Evolutionary conservation across 495 filamentous ascomycete genomes (phyloP), one percentile per base, ranked within the genome.

Genomic region (Xylaria venustula): DNA sequence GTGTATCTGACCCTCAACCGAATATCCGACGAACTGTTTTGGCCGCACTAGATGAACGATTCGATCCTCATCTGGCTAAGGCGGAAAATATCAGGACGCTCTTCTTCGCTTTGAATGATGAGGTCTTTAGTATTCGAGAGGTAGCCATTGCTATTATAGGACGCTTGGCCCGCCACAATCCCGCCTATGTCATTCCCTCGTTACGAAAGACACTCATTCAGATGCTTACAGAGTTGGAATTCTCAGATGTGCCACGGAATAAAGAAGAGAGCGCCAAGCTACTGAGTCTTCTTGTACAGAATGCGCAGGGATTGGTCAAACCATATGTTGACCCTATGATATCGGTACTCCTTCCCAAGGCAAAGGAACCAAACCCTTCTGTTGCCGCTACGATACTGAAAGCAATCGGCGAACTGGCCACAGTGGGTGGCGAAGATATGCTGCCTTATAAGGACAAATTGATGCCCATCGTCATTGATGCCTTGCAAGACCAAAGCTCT

Each of bases 251-350:
- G 36, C 82, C 93, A 41, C 87, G 90, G 32, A 93, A 91, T 71
- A 97, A 97, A 66, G 93, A 98, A 75, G 92, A 99, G 72, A 95
- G 91, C 67, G 91, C 94, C 14, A 91, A 89, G 69, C 83, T 99
- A 8, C 91, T 99, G 58, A 93, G 92, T 64, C 81, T 97, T 48
- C 87, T 98, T 23, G 92, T 97, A 25, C 87, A 89, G 56, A 93
- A 96, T 64, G 92, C 93, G 5, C 91, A 93, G 48, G 89, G 88
- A 41, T 79, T 98, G 22, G 94, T 97, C 68, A 91, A 91, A 66
- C 92, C 93, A 6, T 97, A 97, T 71, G 94, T 97, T 50, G 92
- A 94, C 65, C 92, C 94, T 12, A 95, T 98, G 83, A 88, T 96
- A 47, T 87, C 87, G 14, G 90, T 96, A 0, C 80, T 99, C 30